phyloP scores from a whole-genome alignment of 2,329 filamentous ascomycete species.

The Hypoxylon sp. region DNA sequence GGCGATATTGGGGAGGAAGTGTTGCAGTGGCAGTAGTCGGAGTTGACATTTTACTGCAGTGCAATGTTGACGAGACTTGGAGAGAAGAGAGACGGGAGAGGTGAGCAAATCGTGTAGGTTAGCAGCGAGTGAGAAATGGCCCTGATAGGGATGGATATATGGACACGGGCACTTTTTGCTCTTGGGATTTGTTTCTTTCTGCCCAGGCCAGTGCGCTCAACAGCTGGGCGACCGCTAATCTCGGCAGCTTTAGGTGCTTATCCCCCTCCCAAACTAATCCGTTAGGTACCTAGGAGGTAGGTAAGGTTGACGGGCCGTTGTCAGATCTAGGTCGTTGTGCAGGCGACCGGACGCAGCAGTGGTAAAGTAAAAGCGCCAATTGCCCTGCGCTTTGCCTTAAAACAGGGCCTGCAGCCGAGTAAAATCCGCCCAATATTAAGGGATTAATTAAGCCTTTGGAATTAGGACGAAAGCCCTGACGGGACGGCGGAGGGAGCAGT shows the following conservation, averaged over 20 bases:
- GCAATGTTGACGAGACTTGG: slow-evolving; percentile 30
- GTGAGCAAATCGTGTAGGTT: slow-evolving; percentile 10
- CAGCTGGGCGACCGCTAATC: too few species aligned
- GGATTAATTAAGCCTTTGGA: background rate
- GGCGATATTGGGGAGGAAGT: slow-evolving; percentile 71
- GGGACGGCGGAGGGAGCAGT: too few species aligned
- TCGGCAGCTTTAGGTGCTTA: too few species aligned
- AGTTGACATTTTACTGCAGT: slow-evolving; percentile 72
- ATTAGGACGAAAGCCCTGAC: background rate
- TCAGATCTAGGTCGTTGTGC: too few species aligned
- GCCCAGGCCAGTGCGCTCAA: background rate
- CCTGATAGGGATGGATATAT: slow-evolving; percentile 5
- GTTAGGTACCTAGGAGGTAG: too few species aligned
- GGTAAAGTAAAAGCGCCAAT: background rate
- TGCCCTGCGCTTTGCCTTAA: background rate
- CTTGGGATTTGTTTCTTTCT: background rate
- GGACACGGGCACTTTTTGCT: background rate
- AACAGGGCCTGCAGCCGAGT: background rate
- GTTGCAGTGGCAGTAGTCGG: slow-evolving; percentile 79
- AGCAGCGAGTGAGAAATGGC: background rate
- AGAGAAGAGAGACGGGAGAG: slow-evolving; percentile 16
- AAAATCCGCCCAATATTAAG: background rate
- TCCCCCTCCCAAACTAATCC: too few species aligned
- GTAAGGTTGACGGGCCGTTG: too few species aligned
- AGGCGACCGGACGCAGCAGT: background rate